These are phyloP conservation scores for Umbelopsis sp. DNA, from an alignment of 371 early-diverging fungal species.

Conservation along the genomic window DNA sequence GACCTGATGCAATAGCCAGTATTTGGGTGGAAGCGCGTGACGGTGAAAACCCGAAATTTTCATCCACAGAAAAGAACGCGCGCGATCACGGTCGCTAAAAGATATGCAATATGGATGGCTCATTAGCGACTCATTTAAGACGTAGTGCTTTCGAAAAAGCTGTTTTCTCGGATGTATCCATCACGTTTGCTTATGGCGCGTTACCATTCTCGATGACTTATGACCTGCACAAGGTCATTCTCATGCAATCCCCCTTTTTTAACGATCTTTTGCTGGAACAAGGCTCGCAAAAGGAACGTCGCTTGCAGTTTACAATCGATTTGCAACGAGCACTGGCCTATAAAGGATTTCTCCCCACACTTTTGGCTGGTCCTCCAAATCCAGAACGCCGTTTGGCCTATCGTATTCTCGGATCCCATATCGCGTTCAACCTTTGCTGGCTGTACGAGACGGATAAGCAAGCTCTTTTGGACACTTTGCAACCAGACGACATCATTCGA, in stretches of 20 bases:
- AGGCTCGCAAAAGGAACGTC: slow-evolving; percentile 14
- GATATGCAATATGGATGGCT: slow-evolving; percentile 4
- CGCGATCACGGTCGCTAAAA: neutral
- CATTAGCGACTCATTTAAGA: slow-evolving; percentile 34
- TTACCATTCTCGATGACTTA: slow-evolving; percentile 48
- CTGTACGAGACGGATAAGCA: slow-evolving; percentile 35
- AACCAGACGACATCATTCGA: slow-evolving; percentile 40
- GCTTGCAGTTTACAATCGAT: slow-evolving; percentile 3
- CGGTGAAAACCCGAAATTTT: neutral
- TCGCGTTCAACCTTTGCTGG: slow-evolving; percentile 50
- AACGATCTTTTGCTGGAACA: slow-evolving; percentile 28
- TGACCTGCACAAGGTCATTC: slow-evolving; percentile 45
- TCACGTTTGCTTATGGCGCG: slow-evolving; percentile 42
- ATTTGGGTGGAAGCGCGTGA: neutral
- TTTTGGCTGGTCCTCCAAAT: slow-evolving; percentile 1
- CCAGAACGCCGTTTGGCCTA: slow-evolving; percentile 8
- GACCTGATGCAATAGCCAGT: too few species aligned
- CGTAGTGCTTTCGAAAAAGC: slow-evolving; percentile 44
- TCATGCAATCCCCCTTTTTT: slow-evolving; percentile 47
- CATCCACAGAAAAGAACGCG: neutral
- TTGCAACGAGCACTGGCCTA: slow-evolving; percentile 9
- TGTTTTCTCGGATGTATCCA: slow-evolving; percentile 41
- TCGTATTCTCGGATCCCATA: slow-evolving; percentile 39
- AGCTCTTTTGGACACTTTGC: slow-evolving; percentile 24
- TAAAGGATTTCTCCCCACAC: slow-evolving; percentile 7